phyloP scores from a whole-genome alignment of 768 basidiomycete genomes.

The Agaricus blazei region DNA sequence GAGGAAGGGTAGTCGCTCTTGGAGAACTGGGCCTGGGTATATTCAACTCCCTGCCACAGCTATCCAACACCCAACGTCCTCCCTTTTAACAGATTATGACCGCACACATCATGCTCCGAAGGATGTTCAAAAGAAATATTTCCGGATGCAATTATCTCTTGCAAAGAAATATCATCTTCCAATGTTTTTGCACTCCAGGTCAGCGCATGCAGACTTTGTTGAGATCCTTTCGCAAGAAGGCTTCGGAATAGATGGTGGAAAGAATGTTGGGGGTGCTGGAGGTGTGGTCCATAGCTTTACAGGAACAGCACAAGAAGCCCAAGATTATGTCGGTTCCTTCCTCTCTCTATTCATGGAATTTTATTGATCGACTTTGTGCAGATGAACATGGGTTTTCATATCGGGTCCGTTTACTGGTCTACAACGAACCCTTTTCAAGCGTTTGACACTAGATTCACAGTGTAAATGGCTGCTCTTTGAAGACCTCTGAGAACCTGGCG shows the following conservation, averaged over 20 bases:
- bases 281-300: slow-evolving; percentile 87
- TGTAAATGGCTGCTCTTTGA: slow-evolving; percentile 74
- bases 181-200: slow-evolving; percentile 76
- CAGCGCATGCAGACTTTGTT: slow-evolving; percentile 70
- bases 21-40: slow-evolving; percentile 80
- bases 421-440: background rate
- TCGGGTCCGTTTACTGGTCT: slow-evolving; percentile 33
- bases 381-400: slow-evolving; percentile 71
- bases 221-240: slow-evolving; percentile 60
- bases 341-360: background rate
- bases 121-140: slow-evolving; percentile 57
- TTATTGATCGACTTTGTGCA: slow-evolving; percentile 19
- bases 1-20: slow-evolving; percentile 61
- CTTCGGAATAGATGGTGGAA: slow-evolving; percentile 53
- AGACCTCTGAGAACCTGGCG: slow-evolving; percentile 61
- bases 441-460: slow-evolving; percentile 22
- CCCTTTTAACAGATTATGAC: slow-evolving; percentile 58
- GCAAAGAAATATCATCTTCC: slow-evolving; percentile 72
- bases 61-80: background rate
- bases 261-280: slow-evolving; percentile 49
- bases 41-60: background rate
- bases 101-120: slow-evolving; percentile 58
- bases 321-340: slow-evolving; percentile 34
- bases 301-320: slow-evolving; percentile 55
- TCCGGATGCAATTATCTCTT: slow-evolving; percentile 61